phyloP scores from a whole-genome alignment of 768 basidiomycete species.

The Lenzites betulinus region DNA sequence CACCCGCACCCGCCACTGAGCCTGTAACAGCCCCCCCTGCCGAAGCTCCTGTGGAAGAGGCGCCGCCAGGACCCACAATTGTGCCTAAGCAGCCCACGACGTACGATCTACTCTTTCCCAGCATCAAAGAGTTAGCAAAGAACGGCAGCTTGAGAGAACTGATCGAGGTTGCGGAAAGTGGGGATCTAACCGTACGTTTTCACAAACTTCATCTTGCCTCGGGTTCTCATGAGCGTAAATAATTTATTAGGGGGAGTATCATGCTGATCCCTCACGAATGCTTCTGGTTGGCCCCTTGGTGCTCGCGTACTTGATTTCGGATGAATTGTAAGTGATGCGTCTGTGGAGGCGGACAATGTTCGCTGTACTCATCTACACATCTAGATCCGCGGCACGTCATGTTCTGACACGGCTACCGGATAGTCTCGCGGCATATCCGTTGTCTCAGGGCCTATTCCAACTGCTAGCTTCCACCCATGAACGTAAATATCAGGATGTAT shows the following conservation, averaged over 20 bases:
- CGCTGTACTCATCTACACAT: not conserved
- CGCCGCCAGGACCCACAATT: not conserved
- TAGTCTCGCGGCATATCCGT: conserved; percentile 42
- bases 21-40: conserved; percentile 3
- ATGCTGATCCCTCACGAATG: conserved; percentile 35
- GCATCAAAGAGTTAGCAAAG: conserved; percentile 46
- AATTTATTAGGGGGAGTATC: conserved; percentile 25
- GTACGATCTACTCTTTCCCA: conserved; percentile 48
- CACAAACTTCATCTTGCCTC: not conserved
- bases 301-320: conserved; percentile 62
- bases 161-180: conserved; percentile 49
- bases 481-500: conserved; percentile 58
- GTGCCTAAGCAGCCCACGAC: conserved; percentile 4
- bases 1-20: conserved; percentile 9
- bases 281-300: conserved; percentile 61
- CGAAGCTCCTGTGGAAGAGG: not conserved
- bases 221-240: not conserved
- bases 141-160: conserved; percentile 47
- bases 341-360: not conserved
- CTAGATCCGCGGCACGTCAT: conserved; percentile 60
- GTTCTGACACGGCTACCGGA: conserved; percentile 59
- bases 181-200: conserved; percentile 54
- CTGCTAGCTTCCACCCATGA: conserved; percentile 55
- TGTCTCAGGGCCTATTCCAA: conserved; percentile 47
- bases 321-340: conserved; percentile 54